Evolutionary conservation across 768 basidiomycete species (phyloP).

Genomic region (Asterophora parasitica): DNA sequence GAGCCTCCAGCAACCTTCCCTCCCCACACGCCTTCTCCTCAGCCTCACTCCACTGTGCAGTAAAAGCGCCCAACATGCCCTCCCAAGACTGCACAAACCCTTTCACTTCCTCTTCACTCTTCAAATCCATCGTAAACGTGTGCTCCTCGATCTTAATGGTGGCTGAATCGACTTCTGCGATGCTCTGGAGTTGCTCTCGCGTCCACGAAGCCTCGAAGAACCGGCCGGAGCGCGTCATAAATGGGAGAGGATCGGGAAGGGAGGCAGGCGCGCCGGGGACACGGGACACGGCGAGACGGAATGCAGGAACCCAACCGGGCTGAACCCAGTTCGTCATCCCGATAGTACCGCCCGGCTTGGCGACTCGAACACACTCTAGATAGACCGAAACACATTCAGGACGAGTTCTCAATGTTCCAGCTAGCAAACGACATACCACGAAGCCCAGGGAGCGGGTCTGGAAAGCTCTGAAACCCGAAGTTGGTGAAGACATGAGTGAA

Average conservation of each 20-base stretch:
- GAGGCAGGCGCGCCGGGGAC: not conserved
- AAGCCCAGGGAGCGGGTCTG: not conserved
- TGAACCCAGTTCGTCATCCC: conserved; percentile 2
- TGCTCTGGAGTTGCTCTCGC: not conserved
- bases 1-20: not conserved
- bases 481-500: not conserved
- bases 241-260: not conserved
- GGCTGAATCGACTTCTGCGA: not conserved
- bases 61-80: not conserved
- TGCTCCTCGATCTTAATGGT: not conserved
- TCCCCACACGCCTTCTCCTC: not conserved
- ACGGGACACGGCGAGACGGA: not conserved
- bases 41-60: not conserved
- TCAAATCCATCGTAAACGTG: not conserved
- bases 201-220: not conserved
- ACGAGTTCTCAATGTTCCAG: no score
- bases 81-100: not conserved
- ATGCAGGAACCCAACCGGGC: not conserved
- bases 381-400: no score
- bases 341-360: not conserved
- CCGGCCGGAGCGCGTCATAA: not conserved
- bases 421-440: not conserved
- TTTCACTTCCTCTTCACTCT: not conserved
- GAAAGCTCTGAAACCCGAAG: conserved; percentile 1
- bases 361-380: not conserved